phyloP scores from a whole-genome alignment of 306 rosid genomes.

The Citrullus mucosospermus region DNA sequence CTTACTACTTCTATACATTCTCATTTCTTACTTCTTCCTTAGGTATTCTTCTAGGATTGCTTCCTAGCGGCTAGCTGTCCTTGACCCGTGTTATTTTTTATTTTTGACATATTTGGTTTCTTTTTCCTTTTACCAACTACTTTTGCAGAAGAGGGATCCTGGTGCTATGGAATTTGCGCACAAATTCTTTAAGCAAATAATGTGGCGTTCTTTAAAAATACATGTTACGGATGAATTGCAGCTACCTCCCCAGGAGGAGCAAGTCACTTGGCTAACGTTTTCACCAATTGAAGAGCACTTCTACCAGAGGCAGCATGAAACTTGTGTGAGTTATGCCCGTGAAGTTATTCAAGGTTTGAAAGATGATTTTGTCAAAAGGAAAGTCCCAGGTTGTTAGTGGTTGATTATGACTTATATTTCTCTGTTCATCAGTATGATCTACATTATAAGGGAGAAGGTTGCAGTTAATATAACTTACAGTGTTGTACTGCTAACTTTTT shows the following conservation, averaged over 20 bases:
- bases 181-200: slow-evolving; percentile 62
- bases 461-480: slow-evolving; percentile 17
- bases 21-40: neutral
- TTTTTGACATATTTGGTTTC: neutral
- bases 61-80: neutral
- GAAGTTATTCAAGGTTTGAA: slow-evolving; percentile 75
- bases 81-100: neutral
- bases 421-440: neutral
- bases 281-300: slow-evolving; percentile 91
- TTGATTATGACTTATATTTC: slow-evolving; percentile 14
- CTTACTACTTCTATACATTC: neutral
- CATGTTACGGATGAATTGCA: slow-evolving; percentile 80
- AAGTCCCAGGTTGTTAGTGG: slow-evolving; percentile 45
- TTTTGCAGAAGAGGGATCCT: slow-evolving; percentile 62
- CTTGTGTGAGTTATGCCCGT: slow-evolving; percentile 68
- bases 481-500: slow-evolving; percentile 15
- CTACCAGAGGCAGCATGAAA: slow-evolving; percentile 94
- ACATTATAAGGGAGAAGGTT: slow-evolving; percentile 5
- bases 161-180: slow-evolving; percentile 75
- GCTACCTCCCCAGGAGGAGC: slow-evolving; percentile 89
- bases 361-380: slow-evolving; percentile 54
- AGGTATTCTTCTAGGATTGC: neutral
- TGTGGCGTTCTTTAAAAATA: slow-evolving; percentile 91
- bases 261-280: slow-evolving; percentile 74
- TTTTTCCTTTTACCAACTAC: slow-evolving; percentile 9